Base-by-base conservation (phyloP, 345 rosid species). In the Syzygium aqueum region DNA sequence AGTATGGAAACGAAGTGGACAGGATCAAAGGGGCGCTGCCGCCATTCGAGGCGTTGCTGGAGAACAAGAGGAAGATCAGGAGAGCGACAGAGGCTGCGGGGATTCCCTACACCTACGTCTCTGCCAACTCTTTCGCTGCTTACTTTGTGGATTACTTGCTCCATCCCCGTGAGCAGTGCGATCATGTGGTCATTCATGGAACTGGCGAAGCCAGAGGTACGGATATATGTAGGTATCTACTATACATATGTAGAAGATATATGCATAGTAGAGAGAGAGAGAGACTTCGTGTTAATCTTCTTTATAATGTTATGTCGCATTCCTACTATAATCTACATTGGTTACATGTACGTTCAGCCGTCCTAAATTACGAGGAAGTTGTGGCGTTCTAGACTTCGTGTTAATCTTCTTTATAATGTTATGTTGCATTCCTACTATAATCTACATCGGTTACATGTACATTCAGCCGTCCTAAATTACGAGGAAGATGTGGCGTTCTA, bases 1-100 rank as follows among this genome's bases (percentile, higher is more conserved):
- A 92, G 85, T 92, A 65, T 54, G 93, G 93, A 7, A 90, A 88
- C 12, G 93, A 92, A 33, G 93, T 86, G 14, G 93, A 92, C 37
- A 84, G 92, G 52, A 89, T 87, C 27, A 87, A 86, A 10, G 90
- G 86, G 22, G 61, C 63, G 17, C 49, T 90, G 49, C 88, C 90
- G 33, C 90, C 92, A 0, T 88, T 90, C 30, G 89, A 92, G 84
- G 85, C 87, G 3, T 8, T 90, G 84, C 86, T 90, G 23, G 90
- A 25, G 17, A 89, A 86, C 73, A 92, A 92, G 83, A 82, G 90
- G 46, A 89, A 87, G 87, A 84, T 90, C 21, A 87, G 93, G 84
- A 87, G 93, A 86, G 90, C 91, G 7, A 89, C 84, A 7, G 92
- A 91, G 84, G 93, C 85, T 25, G 92, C 91, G 5, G 89, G 86